phyloP scores from a whole-genome alignment of 257 asterid genomes.

The Capsicum chinense region DNA sequence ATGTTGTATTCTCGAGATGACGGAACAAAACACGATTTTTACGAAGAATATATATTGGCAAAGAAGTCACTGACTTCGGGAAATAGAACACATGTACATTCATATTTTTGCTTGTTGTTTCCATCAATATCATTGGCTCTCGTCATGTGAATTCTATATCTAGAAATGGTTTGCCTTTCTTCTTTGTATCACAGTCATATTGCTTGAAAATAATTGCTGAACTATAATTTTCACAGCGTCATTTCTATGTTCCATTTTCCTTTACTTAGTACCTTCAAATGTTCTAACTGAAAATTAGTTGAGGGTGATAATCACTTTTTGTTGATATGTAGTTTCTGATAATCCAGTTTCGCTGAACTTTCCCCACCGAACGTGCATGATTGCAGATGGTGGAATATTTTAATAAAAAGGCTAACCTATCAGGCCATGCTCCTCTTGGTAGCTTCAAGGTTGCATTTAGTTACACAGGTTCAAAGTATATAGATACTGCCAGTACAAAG shows the following conservation, averaged over 20 bases:
- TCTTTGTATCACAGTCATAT: neutral
- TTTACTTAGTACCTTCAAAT: neutral
- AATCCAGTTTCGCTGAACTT: slow-evolving; percentile 18
- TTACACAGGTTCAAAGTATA: slow-evolving; percentile 64
- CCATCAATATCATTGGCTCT: slow-evolving; percentile 22
- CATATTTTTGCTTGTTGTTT: neutral
- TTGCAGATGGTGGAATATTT: slow-evolving; percentile 89
- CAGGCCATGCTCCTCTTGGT: slow-evolving; percentile 72
- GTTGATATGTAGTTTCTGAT: neutral
- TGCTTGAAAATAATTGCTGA: neutral
- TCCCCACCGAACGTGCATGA: slow-evolving; percentile 5
- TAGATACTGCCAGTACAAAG: slow-evolving; percentile 75
- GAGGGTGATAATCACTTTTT: neutral
- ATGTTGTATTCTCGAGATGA: neutral
- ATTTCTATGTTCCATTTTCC: neutral
- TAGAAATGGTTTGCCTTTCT: neutral
- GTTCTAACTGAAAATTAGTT: slow-evolving; percentile 1
- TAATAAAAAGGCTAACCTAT: slow-evolving; percentile 69
- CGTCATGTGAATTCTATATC: slow-evolving; percentile 4
- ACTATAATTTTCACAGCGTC: neutral
- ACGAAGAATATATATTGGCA: neutral
- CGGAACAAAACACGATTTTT: neutral
- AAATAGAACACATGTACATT: slow-evolving; percentile 10
- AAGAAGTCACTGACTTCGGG: neutral
- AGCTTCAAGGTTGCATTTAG: slow-evolving; percentile 79